A percentile compares a stretch with the other conserved stretches of the same genome.
phyloP scores from a whole-genome alignment of 2,329 filamentous ascomycete species.

The Nakataea oryzae region DNA sequence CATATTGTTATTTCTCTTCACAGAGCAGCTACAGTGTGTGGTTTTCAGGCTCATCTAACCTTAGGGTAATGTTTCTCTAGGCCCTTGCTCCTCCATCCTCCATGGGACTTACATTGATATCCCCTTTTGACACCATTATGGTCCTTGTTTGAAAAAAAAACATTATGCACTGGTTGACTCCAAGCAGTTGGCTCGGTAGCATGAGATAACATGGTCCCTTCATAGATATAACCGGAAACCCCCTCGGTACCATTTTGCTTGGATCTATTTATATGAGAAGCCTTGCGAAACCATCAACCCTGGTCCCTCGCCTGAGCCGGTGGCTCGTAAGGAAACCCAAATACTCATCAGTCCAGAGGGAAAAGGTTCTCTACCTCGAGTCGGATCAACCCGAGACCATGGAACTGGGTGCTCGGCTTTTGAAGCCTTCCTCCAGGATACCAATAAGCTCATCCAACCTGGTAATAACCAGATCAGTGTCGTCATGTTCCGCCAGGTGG shows the following conservation, averaged over 20 bases:
- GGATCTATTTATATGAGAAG: too few species aligned
- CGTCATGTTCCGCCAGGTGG: slow-evolving; percentile 57
- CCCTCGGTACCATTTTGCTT: too few species aligned
- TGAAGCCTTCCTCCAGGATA: slow-evolving; percentile 66
- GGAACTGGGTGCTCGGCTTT: slow-evolving; percentile 3
- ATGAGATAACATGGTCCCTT: background rate
- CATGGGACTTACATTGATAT: background rate
- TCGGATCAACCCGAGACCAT: background rate
- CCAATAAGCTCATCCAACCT: slow-evolving; percentile 66
- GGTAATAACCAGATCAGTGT: slow-evolving; percentile 66
- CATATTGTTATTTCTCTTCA: background rate
- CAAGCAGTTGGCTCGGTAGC: background rate
- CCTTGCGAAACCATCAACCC: too few species aligned
- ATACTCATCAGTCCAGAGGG: too few species aligned
- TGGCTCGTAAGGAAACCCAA: too few species aligned
- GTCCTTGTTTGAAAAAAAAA: background rate
- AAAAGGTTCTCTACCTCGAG: background rate
- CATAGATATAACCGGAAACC: too few species aligned
- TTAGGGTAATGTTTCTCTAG: background rate
- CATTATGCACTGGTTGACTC: background rate
- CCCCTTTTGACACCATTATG: background rate
- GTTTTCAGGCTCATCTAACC: background rate
- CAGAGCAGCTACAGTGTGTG: background rate
- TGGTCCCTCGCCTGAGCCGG: too few species aligned
- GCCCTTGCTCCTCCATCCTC: background rate